Conservation (phyloP, 2,329 filamentous ascomycete genomes). For the Beauveria sp. region DNA sequence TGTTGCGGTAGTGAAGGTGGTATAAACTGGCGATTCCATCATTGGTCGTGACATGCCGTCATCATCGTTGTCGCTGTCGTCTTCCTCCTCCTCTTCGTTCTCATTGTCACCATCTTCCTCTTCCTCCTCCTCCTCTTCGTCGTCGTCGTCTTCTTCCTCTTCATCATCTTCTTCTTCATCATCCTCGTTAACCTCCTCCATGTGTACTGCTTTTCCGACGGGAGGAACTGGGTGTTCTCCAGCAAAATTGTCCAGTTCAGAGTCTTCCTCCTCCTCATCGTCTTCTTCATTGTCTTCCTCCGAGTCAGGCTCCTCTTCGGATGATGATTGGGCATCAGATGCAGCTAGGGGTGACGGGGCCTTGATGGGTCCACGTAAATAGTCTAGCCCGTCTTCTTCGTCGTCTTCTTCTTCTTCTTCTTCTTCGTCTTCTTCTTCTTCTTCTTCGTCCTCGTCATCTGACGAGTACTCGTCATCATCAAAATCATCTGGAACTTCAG, state of each 20-base stretch:
- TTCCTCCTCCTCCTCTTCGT: neutral
- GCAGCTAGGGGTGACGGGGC: neutral
- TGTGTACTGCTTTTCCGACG: neutral
- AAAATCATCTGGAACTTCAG: conserved; percentile 18
- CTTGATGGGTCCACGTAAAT: neutral
- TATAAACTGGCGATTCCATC: conserved; percentile 14
- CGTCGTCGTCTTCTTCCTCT: neutral
- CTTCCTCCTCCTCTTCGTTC: neutral
- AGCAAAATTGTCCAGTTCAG: neutral
- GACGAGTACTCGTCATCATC: conserved; percentile 14
- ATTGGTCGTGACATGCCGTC: conserved; percentile 2
- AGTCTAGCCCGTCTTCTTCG: too few species aligned
- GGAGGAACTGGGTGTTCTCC: neutral
- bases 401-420: too few species aligned
- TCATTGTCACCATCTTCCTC: conserved; percentile 9
- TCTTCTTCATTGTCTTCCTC: neutral
- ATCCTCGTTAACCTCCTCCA: neutral
- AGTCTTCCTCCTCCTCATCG: neutral
- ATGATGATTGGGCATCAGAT: neutral
- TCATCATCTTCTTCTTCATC: neutral
- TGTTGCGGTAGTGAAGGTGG: conserved; percentile 13
- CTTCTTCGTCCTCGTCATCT: neutral
- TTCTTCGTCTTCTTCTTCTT: too few species aligned
- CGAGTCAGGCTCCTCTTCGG: neutral
- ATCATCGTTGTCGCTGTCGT: neutral